Evolutionary conservation across 805 yeast genomes (phyloP), one percentile per base, ranked within the genome.

Genomic region (Myxozyma lipomycoides): DNA sequence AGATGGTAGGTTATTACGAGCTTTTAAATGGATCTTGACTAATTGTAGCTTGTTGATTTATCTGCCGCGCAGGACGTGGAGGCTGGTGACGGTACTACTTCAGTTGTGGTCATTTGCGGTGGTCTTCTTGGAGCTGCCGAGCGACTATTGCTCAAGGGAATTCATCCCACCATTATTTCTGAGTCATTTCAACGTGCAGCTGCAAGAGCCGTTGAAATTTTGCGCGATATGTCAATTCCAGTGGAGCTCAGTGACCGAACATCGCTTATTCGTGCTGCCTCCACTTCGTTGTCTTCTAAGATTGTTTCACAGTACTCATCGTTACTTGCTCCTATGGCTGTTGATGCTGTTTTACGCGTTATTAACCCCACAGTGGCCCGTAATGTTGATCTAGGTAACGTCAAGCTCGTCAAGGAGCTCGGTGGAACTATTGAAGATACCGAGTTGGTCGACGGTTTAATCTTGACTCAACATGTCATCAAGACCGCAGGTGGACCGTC

Each of bases 71-170:
- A 93, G 71, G 99, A 93, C 63, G 85, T 90, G 35, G 99, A 90
- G 70, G 98, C 98, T n/a, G 99, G 99, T 49, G 99, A 93, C 67
- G 99, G 99, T 58, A 93, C 99, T 30, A 93, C 99, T 0, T 84
- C 96, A 1, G 98, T 93, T 28, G 98, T 95, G 25, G 91, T 93
- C 48, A 75, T 93, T 56, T 87, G 97, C 4, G 99, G 98, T 34
- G 91, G 97, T 3, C 71, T 93, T 43, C 74, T 93, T 48, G 95
- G 91, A 26, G 98, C 98, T 17, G 95, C 98, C 48, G 98, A 93
- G 62, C 83, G 84, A 67, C 75, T 93, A 52, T 77, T 93, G 62
- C 82, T 80, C 60, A 87, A 86, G 68, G 98, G 75, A 2, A 88
- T 93, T 62, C 98, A 93, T 70, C 99, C 99, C 50, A 86, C 95